Conservation (phyloP, 1,284 basidiomycete species). For the Pholiota adiposa region DNA sequence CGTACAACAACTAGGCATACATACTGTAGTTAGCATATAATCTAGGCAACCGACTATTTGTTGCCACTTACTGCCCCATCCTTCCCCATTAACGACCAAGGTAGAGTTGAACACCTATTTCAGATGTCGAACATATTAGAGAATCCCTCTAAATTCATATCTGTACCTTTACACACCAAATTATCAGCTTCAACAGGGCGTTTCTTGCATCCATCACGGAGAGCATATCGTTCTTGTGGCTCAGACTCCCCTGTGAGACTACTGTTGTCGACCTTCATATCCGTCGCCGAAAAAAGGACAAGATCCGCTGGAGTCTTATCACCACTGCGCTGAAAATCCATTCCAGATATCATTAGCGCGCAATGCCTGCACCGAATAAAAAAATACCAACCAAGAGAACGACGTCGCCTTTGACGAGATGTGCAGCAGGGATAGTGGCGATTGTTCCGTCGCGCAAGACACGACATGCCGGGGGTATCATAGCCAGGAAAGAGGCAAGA, state of each 20-base stretch:
- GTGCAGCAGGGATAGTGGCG: slow-evolving; percentile 59
- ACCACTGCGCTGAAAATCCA: slow-evolving; percentile 54
- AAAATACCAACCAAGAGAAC: slow-evolving; percentile 55
- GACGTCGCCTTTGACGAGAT: slow-evolving; percentile 70
- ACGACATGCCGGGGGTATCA: slow-evolving; percentile 71
- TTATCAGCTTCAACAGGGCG: slow-evolving; percentile 70
- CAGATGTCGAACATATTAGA: background rate
- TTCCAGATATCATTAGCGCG: background rate
- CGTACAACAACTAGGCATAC: slow-evolving; percentile 56
- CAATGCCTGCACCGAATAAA: background rate
- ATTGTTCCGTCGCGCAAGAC: slow-evolving; percentile 67
- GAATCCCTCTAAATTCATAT: background rate
- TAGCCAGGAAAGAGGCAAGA: slow-evolving; percentile 69
- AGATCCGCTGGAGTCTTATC: slow-evolving; percentile 75
- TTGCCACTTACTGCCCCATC: slow-evolving; percentile 55
- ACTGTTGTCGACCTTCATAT: slow-evolving; percentile 72
- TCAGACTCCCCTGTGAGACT: slow-evolving; percentile 74
- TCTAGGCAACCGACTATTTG: background rate
- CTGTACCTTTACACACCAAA: slow-evolving; percentile 33
- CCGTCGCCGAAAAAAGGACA: slow-evolving; percentile 58
- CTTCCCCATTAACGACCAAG: slow-evolving; percentile 70
- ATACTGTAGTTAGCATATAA: slow-evolving; percentile 1
- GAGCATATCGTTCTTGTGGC: slow-evolving; percentile 59
- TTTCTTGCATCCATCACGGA: slow-evolving; percentile 47
- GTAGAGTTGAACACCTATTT: slow-evolving; percentile 68